Evolutionary conservation across 106 monocot genomes (phyloP).

Genomic region (Chionographis japonica): DNA sequence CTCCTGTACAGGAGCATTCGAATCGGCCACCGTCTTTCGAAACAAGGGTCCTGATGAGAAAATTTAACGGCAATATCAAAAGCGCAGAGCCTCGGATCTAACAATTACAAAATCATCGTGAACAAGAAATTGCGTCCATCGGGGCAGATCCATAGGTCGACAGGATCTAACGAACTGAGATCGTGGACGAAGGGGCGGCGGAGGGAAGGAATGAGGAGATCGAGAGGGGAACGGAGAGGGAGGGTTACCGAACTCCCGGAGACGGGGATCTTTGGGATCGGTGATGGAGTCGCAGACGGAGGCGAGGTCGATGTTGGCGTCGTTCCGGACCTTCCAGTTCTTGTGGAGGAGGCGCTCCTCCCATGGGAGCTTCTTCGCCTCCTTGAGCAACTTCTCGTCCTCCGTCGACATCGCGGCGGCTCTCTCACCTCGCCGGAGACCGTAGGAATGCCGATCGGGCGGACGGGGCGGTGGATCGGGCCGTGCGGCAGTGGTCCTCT

Average conservation of each 20-base stretch:
- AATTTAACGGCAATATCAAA: conserved; percentile 6
- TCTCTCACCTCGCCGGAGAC: background rate
- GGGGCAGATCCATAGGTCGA: background rate
- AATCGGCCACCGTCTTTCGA: conserved; percentile 90
- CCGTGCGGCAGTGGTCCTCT: background rate
- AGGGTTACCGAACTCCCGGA: conserved; percentile 75
- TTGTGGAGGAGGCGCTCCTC: conserved; percentile 93
- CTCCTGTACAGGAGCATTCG: conserved; percentile 98
- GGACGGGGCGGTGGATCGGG: background rate
- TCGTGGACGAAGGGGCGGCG: background rate
- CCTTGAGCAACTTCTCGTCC: conserved; percentile 97
- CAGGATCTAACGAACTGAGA: too few relatives aligned
- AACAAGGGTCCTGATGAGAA: conserved; percentile 58
- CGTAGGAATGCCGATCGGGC: background rate
- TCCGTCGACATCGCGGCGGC: conserved; percentile 74
- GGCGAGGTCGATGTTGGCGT: conserved; percentile 97
- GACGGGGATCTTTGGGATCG: conserved; percentile 94
- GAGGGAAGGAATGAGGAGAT: background rate
- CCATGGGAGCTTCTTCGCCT: conserved; percentile 99
- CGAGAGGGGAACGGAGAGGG: background rate
- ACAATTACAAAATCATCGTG: background rate
- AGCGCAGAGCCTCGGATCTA: background rate
- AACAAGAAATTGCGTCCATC: conserved; percentile 11
- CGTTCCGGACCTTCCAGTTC: conserved; percentile 99
- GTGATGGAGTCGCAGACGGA: conserved; percentile 80